Conservation (phyloP, 805 yeast species). For the Peterozyma xylosa region DNA sequence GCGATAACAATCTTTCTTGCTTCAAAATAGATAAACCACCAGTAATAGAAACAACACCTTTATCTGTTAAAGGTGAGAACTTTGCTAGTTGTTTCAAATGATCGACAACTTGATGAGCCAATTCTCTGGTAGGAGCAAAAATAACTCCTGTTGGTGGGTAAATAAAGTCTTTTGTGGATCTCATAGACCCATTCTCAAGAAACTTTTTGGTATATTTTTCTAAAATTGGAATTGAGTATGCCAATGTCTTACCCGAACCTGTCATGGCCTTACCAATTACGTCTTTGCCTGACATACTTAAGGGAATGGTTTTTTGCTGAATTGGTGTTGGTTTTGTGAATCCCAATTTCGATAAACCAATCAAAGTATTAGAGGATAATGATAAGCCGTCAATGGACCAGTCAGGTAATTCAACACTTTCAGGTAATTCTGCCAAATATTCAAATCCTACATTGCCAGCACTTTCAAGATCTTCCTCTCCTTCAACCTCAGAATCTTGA, state of each 20-base stretch:
- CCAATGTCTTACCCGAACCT: constrained; percentile 96
- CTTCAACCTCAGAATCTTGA: constrained; percentile 17
- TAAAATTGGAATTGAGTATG: constrained; percentile 88
- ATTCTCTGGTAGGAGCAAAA: constrained; percentile 93
- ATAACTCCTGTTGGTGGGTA: constrained; percentile 64
- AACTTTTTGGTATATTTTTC: constrained; percentile 44
- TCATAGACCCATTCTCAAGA: background rate
- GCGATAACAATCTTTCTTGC: constrained; percentile 72
- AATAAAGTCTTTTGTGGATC: constrained; percentile 12
- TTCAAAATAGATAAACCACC: constrained; percentile 95
- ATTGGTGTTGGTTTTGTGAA: constrained; percentile 77
- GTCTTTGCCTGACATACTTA: constrained; percentile 66
- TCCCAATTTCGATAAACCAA: constrained; percentile 51
- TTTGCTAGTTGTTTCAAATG: constrained; percentile 58
- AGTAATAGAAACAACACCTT: constrained; percentile 69
- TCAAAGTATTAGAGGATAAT: constrained; percentile 48
- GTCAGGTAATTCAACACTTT: constrained; percentile 43
- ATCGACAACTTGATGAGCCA: constrained; percentile 87
- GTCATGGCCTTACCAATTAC: constrained; percentile 95
- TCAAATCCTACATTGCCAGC: background rate
- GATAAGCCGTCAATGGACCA: constrained; percentile 45
- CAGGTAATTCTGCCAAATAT: constrained; percentile 9
- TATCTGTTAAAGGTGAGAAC: constrained; percentile 41
- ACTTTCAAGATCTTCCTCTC: constrained; percentile 13
- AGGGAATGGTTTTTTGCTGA: constrained; percentile 70